Base-by-base conservation (phyloP, 1,139 yeast genomes). In the Meyerozyma smithsonii region DNA sequence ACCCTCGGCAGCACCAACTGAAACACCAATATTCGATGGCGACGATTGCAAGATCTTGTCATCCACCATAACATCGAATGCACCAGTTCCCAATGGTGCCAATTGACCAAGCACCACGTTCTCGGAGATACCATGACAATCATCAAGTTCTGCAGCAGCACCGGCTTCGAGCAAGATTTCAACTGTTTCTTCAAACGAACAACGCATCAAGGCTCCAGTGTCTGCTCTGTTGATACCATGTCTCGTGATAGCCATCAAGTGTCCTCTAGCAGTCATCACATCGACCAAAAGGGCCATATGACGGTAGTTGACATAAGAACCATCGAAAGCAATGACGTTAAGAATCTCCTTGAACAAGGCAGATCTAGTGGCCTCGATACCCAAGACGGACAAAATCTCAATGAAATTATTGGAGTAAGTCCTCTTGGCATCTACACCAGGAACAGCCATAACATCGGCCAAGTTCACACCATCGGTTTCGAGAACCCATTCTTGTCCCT, bases 161-260 rank as follows among this genome's bases (percentile, higher is more conserved):
- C 96, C 98, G 28, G 99, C 99, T 58, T 94, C 98, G 54, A 94
- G 80, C 59, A 94, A 71, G 57, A 94, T 92, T 69, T 94, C 98
- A 32, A 92, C 98, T 2, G 99, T 94, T 65, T 94, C 98, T 70
- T 94, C 99, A 72, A 94, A 94, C 39, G 98, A 92, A 72, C 97
- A 92, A 67, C 98, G 81, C 98, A 94, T 94, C 59, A 94, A 76
- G 1, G 98, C 98, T 69, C 98, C 98, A 25, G 98, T 94, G 51
- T 92, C 97, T 28, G 96, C 87, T 69, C 98, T 84, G 64, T 94
- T 94, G 66, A 94, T 92, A 78, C 99, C 99, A 62, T 92, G 98
- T 77, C 99, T 95, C 39, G 98, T 92, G 55, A 94, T 92, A 28
- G 98, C 97, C 88, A 94, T 92, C 66, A 94, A 76, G 59, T 92